phyloP scores from a whole-genome alignment of 1,284 basidiomycete species.

The Sporisorium scitamineum region DNA sequence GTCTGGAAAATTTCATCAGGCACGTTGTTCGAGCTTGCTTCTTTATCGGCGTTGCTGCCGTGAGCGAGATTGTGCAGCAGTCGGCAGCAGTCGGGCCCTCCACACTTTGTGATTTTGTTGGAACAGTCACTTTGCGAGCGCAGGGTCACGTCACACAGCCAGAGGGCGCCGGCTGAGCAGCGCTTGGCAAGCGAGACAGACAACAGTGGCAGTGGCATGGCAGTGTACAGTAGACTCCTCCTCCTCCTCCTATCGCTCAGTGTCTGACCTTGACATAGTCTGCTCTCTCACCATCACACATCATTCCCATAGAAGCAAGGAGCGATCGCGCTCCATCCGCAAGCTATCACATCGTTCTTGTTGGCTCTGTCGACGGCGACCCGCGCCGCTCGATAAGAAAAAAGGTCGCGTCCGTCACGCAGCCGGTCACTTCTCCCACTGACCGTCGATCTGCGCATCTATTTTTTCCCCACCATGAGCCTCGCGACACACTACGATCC shows the following conservation, averaged over 20 bases:
- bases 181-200: not conserved
- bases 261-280: too few species aligned
- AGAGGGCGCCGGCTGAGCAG: not conserved
- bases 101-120: not conserved
- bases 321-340: too few species aligned
- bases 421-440: too few species aligned
- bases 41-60: not conserved
- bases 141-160: conserved; percentile 9
- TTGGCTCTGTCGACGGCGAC: not conserved
- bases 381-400: not conserved
- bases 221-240: too few species aligned
- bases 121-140: not conserved
- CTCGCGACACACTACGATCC: conserved; percentile 32
- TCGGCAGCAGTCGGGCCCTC: conserved; percentile 3
- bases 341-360: not conserved
- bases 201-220: too few species aligned
- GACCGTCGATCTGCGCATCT: not conserved
- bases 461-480: conserved; percentile 15
- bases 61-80: too few species aligned
- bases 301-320: not conserved
- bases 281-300: not conserved
- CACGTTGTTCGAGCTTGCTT: not conserved
- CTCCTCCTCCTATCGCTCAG: too few species aligned
- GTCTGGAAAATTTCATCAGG: too few species aligned
- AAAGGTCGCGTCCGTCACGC: not conserved